Evolutionary conservation across 2,329 filamentous ascomycete genomes (phyloP).

Genomic region (Fusarium secorum): DNA sequence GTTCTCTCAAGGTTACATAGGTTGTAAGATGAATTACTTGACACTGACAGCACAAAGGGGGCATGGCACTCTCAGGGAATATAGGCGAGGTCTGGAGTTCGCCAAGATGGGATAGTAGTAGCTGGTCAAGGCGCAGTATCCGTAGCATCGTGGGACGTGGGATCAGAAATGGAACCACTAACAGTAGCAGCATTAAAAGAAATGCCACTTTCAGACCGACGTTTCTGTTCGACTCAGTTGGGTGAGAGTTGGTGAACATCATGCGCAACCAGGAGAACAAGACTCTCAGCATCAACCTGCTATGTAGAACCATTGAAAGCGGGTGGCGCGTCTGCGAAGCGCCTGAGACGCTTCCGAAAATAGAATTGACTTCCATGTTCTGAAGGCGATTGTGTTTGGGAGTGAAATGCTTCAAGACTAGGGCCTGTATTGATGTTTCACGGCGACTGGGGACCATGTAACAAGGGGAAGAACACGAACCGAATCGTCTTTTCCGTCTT

Average conservation of each 20-base stretch:
- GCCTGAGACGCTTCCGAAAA: conserved; percentile 40
- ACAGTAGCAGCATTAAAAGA: conserved; percentile 1
- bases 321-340: conserved; percentile 36
- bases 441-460: conserved; percentile 27
- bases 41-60: conserved; percentile 1
- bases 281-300: not conserved
- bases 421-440: conserved; percentile 37
- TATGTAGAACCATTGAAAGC: conserved; percentile 9
- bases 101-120: not conserved
- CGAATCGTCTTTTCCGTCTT: not conserved
- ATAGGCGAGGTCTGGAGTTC: conserved; percentile 13
- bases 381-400: conserved; percentile 31
- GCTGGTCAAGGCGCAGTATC: conserved; percentile 22
- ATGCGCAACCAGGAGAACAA: not conserved
- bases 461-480: conserved; percentile 20
- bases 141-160: conserved; percentile 20
- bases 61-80: not conserved
- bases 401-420: conserved; percentile 17
- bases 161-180: conserved; percentile 25
- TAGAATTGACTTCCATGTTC: conserved; percentile 27
- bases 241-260: not conserved
- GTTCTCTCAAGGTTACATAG: not conserved
- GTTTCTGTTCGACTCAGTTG: not conserved
- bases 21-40: not conserved
- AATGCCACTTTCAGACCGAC: conserved; percentile 17